These are phyloP conservation scores for Davidsoniella neocaledoniae DNA, from an alignment of 2,329 filamentous ascomycete genomes.

Conservation along the genomic window DNA sequence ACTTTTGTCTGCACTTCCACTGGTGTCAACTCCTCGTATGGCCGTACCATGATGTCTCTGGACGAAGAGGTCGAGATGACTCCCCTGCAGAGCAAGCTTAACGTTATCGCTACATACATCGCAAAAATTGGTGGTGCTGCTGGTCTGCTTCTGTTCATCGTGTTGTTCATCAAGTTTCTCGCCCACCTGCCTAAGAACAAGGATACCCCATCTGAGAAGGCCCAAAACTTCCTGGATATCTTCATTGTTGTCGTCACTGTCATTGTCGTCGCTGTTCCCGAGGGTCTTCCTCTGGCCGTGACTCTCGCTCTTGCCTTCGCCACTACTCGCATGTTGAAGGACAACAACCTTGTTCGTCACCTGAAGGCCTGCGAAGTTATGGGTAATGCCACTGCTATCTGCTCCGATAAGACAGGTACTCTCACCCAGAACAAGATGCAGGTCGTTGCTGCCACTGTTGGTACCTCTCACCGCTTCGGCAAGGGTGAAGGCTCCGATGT, in stretches of 20 bases:
- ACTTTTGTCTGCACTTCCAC: conserved; percentile 60
- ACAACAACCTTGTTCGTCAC: conserved; percentile 62
- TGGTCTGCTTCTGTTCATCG: conserved; percentile 63
- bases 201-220: conserved; percentile 50
- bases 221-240: conserved; percentile 59
- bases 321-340: conserved; percentile 59
- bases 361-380: conserved; percentile 67
- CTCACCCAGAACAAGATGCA: conserved; percentile 55
- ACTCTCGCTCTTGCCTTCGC: conserved; percentile 62
- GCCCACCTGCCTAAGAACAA: conserved; percentile 42
- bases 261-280: conserved; percentile 64
- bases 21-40: conserved; percentile 57
- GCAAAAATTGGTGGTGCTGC: conserved; percentile 62
- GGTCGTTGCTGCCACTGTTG: conserved; percentile 43
- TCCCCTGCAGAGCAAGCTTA: conserved; percentile 60
- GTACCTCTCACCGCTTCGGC: conserved; percentile 39
- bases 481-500: conserved; percentile 23
- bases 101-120: conserved; percentile 59
- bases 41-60: conserved; percentile 57
- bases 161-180: conserved; percentile 74
- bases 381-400: conserved; percentile 60
- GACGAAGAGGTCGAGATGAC: conserved; percentile 61
- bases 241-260: conserved; percentile 67
- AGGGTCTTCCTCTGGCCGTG: conserved; percentile 62
- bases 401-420: conserved; percentile 52